Evolutionary conservation across 2,329 filamentous ascomycete genomes (phyloP).

Genomic region (Aspergillus sp.): DNA sequence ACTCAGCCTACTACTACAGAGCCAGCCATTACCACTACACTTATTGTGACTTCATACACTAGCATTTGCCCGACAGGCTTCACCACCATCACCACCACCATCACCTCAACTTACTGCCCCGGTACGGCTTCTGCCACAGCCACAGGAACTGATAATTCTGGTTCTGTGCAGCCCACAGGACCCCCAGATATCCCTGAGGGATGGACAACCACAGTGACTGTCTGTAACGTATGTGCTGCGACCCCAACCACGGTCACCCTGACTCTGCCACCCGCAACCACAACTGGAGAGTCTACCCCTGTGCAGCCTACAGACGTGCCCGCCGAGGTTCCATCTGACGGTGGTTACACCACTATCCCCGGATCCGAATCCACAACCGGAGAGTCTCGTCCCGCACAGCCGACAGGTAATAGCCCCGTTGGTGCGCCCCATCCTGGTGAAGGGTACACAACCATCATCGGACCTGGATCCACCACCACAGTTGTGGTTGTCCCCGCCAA

Average conservation of each 20-base stretch:
- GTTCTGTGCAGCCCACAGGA: constrained; percentile 12
- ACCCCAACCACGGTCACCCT: constrained; percentile 41
- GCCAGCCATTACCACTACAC: constrained; percentile 33
- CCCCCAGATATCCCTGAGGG: constrained; percentile 31
- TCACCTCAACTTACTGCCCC: constrained; percentile 40
- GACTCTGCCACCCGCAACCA: constrained; percentile 27
- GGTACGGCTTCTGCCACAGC: constrained; percentile 29
- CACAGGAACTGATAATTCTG: constrained; percentile 22
- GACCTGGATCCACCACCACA: constrained; percentile 4
- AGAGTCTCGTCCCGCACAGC: neutral
- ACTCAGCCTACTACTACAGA: constrained; percentile 16
- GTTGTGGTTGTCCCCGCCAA: neutral
- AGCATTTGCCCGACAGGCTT: constrained; percentile 45
- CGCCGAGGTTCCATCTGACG: constrained; percentile 5
- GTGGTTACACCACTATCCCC: neutral
- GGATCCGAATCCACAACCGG: neutral
- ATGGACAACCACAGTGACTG: constrained; percentile 43
- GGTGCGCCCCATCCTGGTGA: neutral
- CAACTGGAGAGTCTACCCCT: neutral
- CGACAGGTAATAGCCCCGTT: neutral
- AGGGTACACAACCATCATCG: neutral
- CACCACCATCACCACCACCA: constrained; percentile 40
- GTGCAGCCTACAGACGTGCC: neutral
- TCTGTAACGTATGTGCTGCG: constrained; percentile 39
- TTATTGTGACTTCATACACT: constrained; percentile 42